Evolutionary conservation across 1,139 yeast species (phyloP).

Genomic region (Zygosaccharomyces pseudobailii): DNA sequence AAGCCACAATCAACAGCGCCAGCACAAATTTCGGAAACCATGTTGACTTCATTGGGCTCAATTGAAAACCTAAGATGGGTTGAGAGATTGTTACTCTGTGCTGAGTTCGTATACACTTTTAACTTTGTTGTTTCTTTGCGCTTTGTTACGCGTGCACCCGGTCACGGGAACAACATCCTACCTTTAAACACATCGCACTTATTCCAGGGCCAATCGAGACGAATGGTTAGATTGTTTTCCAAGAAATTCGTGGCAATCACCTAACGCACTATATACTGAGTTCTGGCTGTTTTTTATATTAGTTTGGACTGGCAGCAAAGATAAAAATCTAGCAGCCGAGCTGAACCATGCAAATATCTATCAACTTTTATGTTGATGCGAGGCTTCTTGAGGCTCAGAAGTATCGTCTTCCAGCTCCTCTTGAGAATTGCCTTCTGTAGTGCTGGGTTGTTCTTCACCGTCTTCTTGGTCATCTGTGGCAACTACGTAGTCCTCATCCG

Average conservation of each 20-base stretch:
- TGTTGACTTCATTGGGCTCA: background rate
- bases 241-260: background rate
- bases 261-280: background rate
- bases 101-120: background rate
- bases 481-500: slow-evolving; percentile 27
- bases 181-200: too few relatives aligned
- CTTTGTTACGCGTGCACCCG: slow-evolving; percentile 2
- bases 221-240: background rate
- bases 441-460: background rate
- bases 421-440: background rate
- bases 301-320: background rate
- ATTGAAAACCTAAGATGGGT: background rate
- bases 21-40: background rate
- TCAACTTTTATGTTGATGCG: background rate
- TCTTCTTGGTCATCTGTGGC: slow-evolving; percentile 4
- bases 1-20: background rate
- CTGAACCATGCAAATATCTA: slow-evolving; percentile 3
- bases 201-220: too few relatives aligned
- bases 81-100: background rate
- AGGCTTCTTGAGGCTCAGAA: background rate
- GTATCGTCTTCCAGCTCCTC: background rate
- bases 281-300: background rate
- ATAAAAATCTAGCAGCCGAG: background rate
- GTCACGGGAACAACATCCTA: background rate
- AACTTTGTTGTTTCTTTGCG: background rate